phyloP scores from a whole-genome alignment of 2,329 filamentous ascomycete species.

The Fusarium oligoseptatum region DNA sequence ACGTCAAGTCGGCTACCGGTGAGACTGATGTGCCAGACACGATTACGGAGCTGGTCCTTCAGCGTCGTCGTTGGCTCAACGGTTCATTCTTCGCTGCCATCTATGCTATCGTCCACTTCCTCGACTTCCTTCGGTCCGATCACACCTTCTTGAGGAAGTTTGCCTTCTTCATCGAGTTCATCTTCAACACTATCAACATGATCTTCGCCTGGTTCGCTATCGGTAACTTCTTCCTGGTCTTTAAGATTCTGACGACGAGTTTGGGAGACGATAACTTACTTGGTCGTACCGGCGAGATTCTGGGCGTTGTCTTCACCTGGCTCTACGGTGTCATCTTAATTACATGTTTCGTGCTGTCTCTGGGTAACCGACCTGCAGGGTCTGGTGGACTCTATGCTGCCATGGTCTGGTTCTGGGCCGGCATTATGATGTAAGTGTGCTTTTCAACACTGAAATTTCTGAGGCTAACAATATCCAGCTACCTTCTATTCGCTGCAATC shows the following conservation, averaged over 20 bases:
- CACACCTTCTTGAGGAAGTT: conserved; percentile 90
- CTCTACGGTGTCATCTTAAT: conserved; percentile 92
- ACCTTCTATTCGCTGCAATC: conserved; percentile 93
- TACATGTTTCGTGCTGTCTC: conserved; percentile 92
- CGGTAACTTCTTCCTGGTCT: conserved; percentile 98
- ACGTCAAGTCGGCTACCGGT: conserved; percentile 96
- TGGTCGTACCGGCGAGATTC: conserved; percentile 80
- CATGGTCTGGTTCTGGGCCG: conserved; percentile 98
- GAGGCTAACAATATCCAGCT: conserved; percentile 62
- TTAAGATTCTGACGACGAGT: conserved; percentile 94
- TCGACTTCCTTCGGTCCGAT: conserved; percentile 94
- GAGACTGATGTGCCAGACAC: conserved; percentile 97
- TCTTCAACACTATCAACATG: conserved; percentile 96
- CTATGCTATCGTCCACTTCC: conserved; percentile 94
- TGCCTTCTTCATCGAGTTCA: conserved; percentile 91
- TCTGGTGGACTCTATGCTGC: conserved; percentile 94
- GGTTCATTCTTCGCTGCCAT: conserved; percentile 98
- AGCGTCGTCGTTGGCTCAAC: conserved; percentile 97
- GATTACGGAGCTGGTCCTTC: conserved; percentile 94
- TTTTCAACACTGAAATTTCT: background rate
- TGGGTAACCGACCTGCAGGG: conserved; percentile 95
- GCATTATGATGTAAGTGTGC: conserved; percentile 86
- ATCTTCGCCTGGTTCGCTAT: conserved; percentile 99
- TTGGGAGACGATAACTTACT: conserved; percentile 78
- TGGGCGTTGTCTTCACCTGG: conserved; percentile 95